Percentiles rank a stretch among this genome's conserved stretches.
These are phyloP conservation scores for Pseudogymnoascus verrucosus DNA, from an alignment of 2,329 filamentous ascomycete genomes.

Conservation along the genomic window DNA sequence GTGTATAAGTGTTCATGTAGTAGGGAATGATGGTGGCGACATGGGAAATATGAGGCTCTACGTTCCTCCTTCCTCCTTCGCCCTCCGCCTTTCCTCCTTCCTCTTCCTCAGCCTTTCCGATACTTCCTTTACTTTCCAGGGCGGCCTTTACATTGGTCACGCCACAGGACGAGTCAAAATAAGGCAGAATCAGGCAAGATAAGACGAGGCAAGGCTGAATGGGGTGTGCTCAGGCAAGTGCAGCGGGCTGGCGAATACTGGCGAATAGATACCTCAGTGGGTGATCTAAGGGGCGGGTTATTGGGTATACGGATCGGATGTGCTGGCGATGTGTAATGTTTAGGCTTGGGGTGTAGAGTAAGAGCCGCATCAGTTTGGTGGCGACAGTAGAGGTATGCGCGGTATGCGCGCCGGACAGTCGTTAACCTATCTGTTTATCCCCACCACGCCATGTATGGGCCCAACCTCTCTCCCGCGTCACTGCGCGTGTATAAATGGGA, in stretches of 20 bases:
- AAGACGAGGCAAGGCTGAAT: neutral
- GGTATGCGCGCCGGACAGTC: neutral
- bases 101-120: neutral
- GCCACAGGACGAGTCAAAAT: conserved; percentile 1
- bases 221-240: neutral
- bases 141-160: neutral
- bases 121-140: neutral
- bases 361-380: neutral
- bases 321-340: neutral
- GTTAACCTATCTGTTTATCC: neutral
- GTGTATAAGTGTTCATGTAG: neutral
- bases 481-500: neutral
- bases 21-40: neutral
- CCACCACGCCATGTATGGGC: neutral
- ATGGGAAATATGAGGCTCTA: conserved; percentile 6
- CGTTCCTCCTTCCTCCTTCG: neutral
- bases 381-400: neutral
- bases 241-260: neutral
- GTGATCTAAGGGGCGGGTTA: neutral
- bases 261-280: neutral
- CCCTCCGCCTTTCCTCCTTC: neutral
- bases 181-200: neutral
- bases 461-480: neutral
- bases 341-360: neutral
- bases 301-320: neutral